phyloP scores from a whole-genome alignment of 768 basidiomycete genomes.

The Mrakia blollopis region DNA sequence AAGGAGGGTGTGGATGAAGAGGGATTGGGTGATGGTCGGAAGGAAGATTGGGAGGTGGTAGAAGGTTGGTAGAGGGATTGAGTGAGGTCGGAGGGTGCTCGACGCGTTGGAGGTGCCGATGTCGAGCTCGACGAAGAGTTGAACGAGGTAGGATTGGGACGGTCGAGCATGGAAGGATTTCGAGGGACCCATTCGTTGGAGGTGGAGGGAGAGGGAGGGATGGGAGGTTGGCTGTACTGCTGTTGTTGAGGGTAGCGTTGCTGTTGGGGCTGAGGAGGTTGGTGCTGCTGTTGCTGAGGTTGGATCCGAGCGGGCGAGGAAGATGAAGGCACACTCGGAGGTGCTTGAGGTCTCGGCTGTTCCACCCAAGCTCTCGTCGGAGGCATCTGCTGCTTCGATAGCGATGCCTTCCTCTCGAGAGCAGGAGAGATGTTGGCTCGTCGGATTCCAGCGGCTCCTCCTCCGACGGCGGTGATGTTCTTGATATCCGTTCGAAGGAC shows the following conservation, averaged over 20 bases:
- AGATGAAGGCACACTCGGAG: not conserved
- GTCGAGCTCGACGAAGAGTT: not conserved
- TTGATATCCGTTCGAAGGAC: constrained; percentile 68
- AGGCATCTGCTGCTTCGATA: constrained; percentile 58
- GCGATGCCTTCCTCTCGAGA: constrained; percentile 48
- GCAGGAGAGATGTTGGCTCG: constrained; percentile 52
- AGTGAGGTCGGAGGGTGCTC: not conserved
- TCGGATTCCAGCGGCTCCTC: constrained; percentile 51
- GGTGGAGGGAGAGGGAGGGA: constrained; percentile 7
- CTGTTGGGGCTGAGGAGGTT: not conserved
- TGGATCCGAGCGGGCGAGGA: not conserved
- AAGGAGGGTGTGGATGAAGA: not conserved
- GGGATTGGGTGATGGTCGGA: not conserved
- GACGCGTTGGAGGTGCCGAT: not conserved
- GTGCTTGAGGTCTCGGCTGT: constrained; percentile 40
- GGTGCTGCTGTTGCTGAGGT: constrained; percentile 17
- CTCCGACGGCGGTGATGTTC: constrained; percentile 46
- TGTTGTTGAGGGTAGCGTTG: not conserved
- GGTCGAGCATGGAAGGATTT: not conserved
- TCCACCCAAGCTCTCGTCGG: constrained; percentile 41
- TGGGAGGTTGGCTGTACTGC: not conserved
- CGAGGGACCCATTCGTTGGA: not conserved
- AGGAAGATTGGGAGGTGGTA: not conserved
- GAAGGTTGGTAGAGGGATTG: not conserved
- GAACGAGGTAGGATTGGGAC: not conserved